These are phyloP conservation scores for Heliamphora exappendiculata DNA, from an alignment of 148 eudicot species.

Conservation along the genomic window DNA sequence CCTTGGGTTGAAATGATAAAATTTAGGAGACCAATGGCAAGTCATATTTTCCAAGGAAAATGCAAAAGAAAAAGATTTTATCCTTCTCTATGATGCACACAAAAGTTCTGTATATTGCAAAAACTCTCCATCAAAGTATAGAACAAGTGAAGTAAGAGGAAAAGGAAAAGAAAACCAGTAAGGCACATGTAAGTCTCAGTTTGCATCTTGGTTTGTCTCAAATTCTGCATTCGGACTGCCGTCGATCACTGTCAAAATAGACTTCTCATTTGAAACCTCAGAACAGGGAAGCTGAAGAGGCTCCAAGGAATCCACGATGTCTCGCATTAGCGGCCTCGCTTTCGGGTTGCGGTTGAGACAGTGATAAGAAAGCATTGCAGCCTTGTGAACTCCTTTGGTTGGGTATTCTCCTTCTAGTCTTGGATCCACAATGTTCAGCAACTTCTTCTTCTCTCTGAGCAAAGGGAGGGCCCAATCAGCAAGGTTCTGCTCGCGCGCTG, in stretches of 20 bases:
- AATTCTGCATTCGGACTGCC: background rate
- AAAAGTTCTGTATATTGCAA: background rate
- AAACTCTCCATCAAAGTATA: background rate
- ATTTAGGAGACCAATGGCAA: background rate
- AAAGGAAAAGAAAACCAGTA: background rate
- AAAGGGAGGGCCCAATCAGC: slow-evolving; percentile 83
- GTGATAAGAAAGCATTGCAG: slow-evolving; percentile 84
- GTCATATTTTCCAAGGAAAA: background rate
- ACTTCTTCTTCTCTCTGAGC: slow-evolving; percentile 69
- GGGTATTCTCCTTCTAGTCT: slow-evolving; percentile 73
- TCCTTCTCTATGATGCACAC: background rate
- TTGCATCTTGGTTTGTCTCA: slow-evolving; percentile 2
- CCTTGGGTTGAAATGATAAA: too few relatives aligned
- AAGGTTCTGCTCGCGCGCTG: slow-evolving; percentile 78
- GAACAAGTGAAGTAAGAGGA: too few relatives aligned
- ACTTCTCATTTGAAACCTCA: slow-evolving; percentile 22
- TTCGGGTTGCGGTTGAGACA: slow-evolving; percentile 81
- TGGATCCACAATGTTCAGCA: slow-evolving; percentile 57
- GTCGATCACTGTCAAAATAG: slow-evolving; percentile 15
- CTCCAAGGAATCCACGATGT: slow-evolving; percentile 75
- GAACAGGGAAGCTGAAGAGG: slow-evolving; percentile 46
- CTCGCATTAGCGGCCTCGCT: slow-evolving; percentile 89
- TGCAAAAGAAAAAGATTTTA: background rate
- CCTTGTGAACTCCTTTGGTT: slow-evolving; percentile 67
- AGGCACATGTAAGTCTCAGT: background rate